Percentiles rank a stretch among this genome's conserved stretches.
phyloP scores from a whole-genome alignment of 768 basidiomycete genomes.

The Glaciozyma martinii region DNA sequence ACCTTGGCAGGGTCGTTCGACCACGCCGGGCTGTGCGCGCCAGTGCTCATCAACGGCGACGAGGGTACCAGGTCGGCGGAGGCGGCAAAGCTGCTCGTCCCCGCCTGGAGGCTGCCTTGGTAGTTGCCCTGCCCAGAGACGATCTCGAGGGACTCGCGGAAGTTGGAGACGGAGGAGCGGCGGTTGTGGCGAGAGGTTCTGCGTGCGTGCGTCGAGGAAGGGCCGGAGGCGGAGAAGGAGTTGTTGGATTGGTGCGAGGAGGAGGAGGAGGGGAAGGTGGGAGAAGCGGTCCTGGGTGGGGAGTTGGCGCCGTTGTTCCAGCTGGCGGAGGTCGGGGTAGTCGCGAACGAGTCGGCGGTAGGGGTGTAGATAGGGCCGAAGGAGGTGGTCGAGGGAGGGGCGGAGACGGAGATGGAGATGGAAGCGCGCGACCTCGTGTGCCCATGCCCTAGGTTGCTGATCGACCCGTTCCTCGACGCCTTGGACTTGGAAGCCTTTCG shows the following conservation, averaged over 20 bases:
- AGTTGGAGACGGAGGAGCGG: slow-evolving; percentile 78
- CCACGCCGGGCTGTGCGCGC: not conserved
- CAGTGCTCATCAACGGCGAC: not conserved
- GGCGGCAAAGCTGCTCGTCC: slow-evolving; percentile 18
- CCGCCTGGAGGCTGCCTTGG: slow-evolving; percentile 10
- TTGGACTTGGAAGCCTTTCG: slow-evolving; percentile 8
- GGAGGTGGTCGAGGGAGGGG: not conserved
- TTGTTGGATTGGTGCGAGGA: not conserved
- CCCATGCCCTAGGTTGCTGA: slow-evolving; percentile 22
- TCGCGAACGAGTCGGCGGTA: not conserved
- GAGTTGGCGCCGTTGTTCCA: slow-evolving; percentile 5
- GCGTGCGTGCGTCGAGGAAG: slow-evolving; percentile 29
- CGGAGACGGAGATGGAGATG: slow-evolving; percentile 28
- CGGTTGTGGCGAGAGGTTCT: slow-evolving; percentile 70
- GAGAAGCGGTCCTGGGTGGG: not conserved
- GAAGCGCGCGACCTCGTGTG: slow-evolving; percentile 28
- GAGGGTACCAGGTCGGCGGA: not conserved
- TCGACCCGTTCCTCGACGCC: slow-evolving; percentile 12
- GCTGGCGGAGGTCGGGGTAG: slow-evolving; percentile 7
- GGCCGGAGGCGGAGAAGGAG: not conserved
- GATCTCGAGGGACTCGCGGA: slow-evolving; percentile 78
- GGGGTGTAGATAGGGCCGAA: not conserved
- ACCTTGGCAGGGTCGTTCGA: slow-evolving; percentile 46
- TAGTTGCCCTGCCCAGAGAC: slow-evolving; percentile 54
- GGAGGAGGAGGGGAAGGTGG: not conserved